Percentiles rank a stretch among this genome's conserved stretches.
These are phyloP conservation scores for Garcia nutans DNA, from an alignment of 345 rosid genomes.

Conservation along the genomic window DNA sequence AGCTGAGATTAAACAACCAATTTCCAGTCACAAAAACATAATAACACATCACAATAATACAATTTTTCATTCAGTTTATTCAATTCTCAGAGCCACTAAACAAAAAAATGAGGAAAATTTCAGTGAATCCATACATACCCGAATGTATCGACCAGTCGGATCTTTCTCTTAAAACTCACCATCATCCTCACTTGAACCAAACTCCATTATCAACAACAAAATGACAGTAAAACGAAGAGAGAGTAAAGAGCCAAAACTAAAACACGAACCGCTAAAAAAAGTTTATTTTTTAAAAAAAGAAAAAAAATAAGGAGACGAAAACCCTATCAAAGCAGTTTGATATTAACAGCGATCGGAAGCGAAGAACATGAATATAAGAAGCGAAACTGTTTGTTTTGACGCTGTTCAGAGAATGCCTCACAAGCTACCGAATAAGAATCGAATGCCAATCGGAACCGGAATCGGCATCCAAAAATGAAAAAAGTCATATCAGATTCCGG, in stretches of 20 bases:
- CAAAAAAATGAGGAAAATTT: neutral
- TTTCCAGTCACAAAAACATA: too few relatives aligned
- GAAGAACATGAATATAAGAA: constrained; percentile 9
- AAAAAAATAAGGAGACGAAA: neutral
- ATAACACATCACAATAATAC: too few relatives aligned
- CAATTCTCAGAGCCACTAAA: neutral
- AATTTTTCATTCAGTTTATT: too few relatives aligned
- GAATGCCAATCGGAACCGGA: constrained; percentile 53
- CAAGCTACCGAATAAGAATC: constrained; percentile 55
- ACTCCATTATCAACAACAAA: constrained; percentile 37
- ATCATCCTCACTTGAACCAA: constrained; percentile 38
- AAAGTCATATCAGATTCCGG: constrained; percentile 14
- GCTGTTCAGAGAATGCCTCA: constrained; percentile 47
- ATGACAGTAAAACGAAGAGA: constrained; percentile 20
- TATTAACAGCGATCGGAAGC: constrained; percentile 20
- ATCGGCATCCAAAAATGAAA: constrained; percentile 48
- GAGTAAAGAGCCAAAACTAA: too few relatives aligned
- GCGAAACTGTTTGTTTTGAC: constrained; percentile 8
- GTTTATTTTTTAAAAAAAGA: too few relatives aligned
- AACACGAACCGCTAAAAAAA: too few relatives aligned
- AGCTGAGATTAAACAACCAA: too few relatives aligned
- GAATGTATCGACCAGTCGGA: constrained; percentile 72
- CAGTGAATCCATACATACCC: constrained; percentile 56
- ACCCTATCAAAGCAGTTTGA: constrained; percentile 21
- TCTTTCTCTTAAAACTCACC: constrained; percentile 52